phyloP scores from a whole-genome alignment of 2,329 filamentous ascomycete species.

The Xylaria digitata region DNA sequence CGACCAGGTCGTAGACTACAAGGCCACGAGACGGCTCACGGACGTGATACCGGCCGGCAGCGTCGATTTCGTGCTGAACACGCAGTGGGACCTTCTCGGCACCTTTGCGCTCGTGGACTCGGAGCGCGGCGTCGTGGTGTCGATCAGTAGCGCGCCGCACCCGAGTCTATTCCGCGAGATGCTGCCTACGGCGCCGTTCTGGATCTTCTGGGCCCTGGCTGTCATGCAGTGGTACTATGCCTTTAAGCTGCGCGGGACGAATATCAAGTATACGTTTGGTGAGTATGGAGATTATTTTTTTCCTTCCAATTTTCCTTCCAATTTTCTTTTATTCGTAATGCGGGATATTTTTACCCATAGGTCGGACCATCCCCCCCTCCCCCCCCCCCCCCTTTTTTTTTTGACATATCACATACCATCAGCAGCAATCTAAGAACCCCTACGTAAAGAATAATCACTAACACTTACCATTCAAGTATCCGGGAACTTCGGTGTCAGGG shows the following conservation, averaged over 20 bases:
- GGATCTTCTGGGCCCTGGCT: constrained; percentile 48
- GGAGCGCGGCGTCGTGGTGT: constrained; percentile 54
- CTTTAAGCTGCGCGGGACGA: constrained; percentile 58
- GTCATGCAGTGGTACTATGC: constrained; percentile 51
- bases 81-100: constrained; percentile 54
- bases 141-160: constrained; percentile 55
- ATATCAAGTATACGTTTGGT: constrained; percentile 56
- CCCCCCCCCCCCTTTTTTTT: too few species aligned
- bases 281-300: constrained; percentile 9
- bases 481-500: constrained; percentile 54
- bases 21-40: constrained; percentile 52
- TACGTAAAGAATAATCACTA: neutral
- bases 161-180: constrained; percentile 47
- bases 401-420: neutral
- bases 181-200: constrained; percentile 52
- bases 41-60: constrained; percentile 54
- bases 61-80: constrained; percentile 64
- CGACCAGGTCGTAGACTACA: constrained; percentile 65
- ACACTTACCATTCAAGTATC: constrained; percentile 51
- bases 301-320: neutral
- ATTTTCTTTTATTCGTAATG: neutral
- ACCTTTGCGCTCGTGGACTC: constrained; percentile 56
- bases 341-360: neutral
- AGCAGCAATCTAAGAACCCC: neutral
- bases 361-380: too few species aligned